Evolutionary conservation across 1,284 basidiomycete species (phyloP).

Genomic region (Ganoderma lucidum): DNA sequence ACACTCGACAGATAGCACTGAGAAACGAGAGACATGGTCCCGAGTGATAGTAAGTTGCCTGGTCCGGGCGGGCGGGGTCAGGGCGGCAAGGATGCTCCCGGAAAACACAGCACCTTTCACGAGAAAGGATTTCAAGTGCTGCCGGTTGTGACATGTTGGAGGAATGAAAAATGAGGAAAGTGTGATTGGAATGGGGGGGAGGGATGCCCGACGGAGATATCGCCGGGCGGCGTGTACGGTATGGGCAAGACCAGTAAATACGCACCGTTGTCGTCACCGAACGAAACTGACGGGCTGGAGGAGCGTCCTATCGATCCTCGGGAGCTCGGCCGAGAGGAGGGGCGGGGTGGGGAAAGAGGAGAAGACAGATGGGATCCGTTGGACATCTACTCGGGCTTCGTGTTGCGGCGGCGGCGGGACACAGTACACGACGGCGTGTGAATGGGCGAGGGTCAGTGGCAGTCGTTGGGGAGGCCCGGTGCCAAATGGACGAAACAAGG

Average conservation of each 20-base stretch:
- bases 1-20: background rate
- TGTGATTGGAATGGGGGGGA: background rate
- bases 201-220: background rate
- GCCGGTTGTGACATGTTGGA: background rate
- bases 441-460: background rate
- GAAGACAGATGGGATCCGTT: slow-evolving; percentile 36
- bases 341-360: slow-evolving; percentile 42
- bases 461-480: background rate
- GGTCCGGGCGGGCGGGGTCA: background rate
- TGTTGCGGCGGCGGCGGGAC: background rate
- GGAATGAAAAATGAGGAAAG: background rate
- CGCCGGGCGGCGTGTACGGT: background rate
- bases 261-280: slow-evolving; percentile 66
- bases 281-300: slow-evolving; percentile 57
- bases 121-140: background rate
- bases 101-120: background rate
- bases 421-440: background rate
- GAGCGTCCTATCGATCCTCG: slow-evolving; percentile 52
- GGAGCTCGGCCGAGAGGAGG: slow-evolving; percentile 66
- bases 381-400: slow-evolving; percentile 28
- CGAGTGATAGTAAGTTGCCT: background rate
- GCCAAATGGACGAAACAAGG: background rate
- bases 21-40: background rate
- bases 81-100: background rate
- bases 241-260: slow-evolving; percentile 1